Base-by-base conservation (phyloP, 495 filamentous ascomycete genomes). In the Cercophora scortea region DNA sequence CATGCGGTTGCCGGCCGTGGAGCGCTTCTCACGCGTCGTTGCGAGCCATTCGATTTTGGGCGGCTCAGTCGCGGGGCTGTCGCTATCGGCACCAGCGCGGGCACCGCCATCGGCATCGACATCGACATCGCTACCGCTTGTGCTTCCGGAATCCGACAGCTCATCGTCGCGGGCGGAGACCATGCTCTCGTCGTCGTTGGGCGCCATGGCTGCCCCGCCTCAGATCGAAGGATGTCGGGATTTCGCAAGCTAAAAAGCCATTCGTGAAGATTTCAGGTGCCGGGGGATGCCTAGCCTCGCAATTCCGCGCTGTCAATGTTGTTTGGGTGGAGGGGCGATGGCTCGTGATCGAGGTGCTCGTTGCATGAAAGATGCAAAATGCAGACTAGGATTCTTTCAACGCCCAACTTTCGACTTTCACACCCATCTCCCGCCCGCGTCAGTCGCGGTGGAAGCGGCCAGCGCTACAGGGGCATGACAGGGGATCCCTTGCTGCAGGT, bases 1-100 rank as follows among this genome's bases (percentile, higher is more conserved):
- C 77, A 96, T 84, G 56, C 89, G 81, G 55, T 85, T 90, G 45
- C 92, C 92, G 16, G 92, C 92, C 0, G 89, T 96, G 34, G 83
- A 84, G 63, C 92, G 88, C 66, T 85, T 88, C 50, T 79, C 79
- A 57, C 92, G 84, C 43, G 87, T 84, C 38, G 83, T 82, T 45
- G 87, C 83, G 60, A 96, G 77, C 62, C 86, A 85, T 69, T 94
- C 87, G 47, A 89, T 72, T 42, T 66, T 54, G 33, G 60, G 47
- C 17, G 40, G 56, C 50, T 38, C 51, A 17, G 48, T 65, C 47
- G 63, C 55, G 34, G 63, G 64, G 45, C 48, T 61, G 45, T 58
- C 57, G 36, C 36, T 25, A 6, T 51, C 47, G 39, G 13, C 51
- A 43, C 65, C 65, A 43, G 47, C 61, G 50, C 51, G 53, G 38